A percentile compares a stretch with the other conserved stretches of the same genome.
Conservation (phyloP, 106 monocot genomes). For the Platanthera zijinensis region DNA sequence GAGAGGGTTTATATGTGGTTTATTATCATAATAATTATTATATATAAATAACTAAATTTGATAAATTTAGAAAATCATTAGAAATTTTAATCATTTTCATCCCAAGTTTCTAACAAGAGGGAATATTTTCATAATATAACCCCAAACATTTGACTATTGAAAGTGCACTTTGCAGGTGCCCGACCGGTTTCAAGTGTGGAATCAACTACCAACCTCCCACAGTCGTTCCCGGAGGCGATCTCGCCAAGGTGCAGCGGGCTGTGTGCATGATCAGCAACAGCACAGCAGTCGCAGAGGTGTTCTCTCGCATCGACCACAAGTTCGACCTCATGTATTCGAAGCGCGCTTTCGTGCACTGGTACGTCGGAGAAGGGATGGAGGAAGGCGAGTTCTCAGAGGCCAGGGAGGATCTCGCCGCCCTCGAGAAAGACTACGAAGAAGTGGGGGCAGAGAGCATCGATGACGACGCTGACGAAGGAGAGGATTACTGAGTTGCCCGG, state of each 20-base stretch:
- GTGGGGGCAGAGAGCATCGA: constrained; percentile 14
- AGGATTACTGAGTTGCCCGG: constrained; percentile 12
- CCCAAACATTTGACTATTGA: too few relatives aligned
- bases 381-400: constrained; percentile 21
- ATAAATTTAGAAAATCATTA: too few relatives aligned
- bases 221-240: constrained; percentile 50
- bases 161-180: constrained; percentile 6
- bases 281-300: constrained; percentile 18
- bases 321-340: constrained; percentile 22
- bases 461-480: constrained; percentile 21
- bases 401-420: constrained; percentile 47
- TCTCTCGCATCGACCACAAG: constrained; percentile 20
- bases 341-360: constrained; percentile 22
- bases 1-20: too few relatives aligned
- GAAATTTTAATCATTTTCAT: too few relatives aligned
- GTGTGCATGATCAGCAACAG: constrained; percentile 23
- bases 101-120: too few relatives aligned
- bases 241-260: constrained; percentile 17
- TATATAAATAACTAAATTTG: too few relatives aligned
- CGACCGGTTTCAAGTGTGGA: constrained; percentile 24
- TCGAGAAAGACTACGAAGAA: constrained; percentile 76
- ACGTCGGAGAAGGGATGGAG: constrained; percentile 22
- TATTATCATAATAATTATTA: too few relatives aligned
- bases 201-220: constrained; percentile 94
- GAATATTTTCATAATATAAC: background rate